Evolutionary conservation across 106 monocot species (phyloP), one percentile per base, ranked within the genome.

Genomic region (Dioscorea alata): DNA sequence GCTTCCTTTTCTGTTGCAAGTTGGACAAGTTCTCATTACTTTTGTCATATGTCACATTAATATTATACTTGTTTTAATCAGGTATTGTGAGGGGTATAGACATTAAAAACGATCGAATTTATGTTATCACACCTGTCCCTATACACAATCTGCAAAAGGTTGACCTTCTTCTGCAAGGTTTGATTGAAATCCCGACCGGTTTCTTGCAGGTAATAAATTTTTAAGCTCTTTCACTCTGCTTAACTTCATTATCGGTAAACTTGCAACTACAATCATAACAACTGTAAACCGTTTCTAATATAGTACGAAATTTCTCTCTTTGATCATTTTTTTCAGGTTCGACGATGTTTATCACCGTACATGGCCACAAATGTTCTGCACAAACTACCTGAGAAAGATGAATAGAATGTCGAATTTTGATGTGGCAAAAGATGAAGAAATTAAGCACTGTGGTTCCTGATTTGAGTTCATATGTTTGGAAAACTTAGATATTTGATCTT

Each of bases 21-120:
- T 51, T 51, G 51, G 17, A 4, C 51, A 13, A 13, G 51, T 51
- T 51, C 51, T 51, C 51, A 1, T 51, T 17, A 12, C 12, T 12
- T 12, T 51, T 51, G 17, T 17, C 51, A 1, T 51, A 17, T 51
- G 51, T 13, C 17, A 51, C 51, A 51, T 51, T 51, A 63, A 5
- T 63, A 2, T 59, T 8, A 56, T 33, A 16, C 53, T 24, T 65
- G 7, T 48, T 17, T 78, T 22, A 12, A 63, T 31, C 81, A 96
- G 95, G 95, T 62, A 96, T 96, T 33, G 84, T 96, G 22, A 83
- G 95, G 80, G 88, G 84, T 16, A 63, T 91, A 49, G 91, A 96
- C 74, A 52, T 74, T 20, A 72, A 63, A 21, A 84, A 74, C 61
- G 84, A 75, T 54, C 48, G 86, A 18, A 60, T 91, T 15, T 96